Evolutionary conservation across 2,329 filamentous ascomycete genomes (phyloP), one percentile per base, ranked within the genome.

Genomic region (Fusarium subglutinans): DNA sequence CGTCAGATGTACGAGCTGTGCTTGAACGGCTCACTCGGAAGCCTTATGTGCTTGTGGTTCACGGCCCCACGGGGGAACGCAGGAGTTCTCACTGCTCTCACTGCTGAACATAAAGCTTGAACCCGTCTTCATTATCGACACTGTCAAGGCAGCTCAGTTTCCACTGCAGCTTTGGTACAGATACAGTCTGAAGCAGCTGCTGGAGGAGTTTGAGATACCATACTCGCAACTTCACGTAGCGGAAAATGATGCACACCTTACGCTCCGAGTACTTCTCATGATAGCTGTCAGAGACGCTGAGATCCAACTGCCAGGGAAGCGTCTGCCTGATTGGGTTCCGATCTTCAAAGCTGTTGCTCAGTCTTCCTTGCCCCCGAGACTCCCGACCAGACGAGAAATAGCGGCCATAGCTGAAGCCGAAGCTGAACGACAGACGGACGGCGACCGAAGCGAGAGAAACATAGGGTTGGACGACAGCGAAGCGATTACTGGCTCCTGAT

Each of bases 171-270:
- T 53, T 1, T 53, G 30, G 48, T 35, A 53, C 17, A 37, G 30
- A 4, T 4, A 35, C 17, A 26, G 17, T 12, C 6, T 24, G 1
- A 53, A 53, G n/a, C 30, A 53, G 5, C 17, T 53, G 3, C 8
- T 53, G 0, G 48, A 37, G 4, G 48, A 53, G 48, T 53, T 53
- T 0, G 0, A 53, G 9, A 15, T 53, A 15, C n/a, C 48, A 0
- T 53, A 35, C 48, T 4, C 17, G 8, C 6, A 51, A 2, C 56
- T 80, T 22, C 77, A 79, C 24, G 44, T 66, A 6, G 76, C 77
- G 9, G 76, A 77, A 3, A 81, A 80, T 28, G 76, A 79, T 53
- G 77, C 78, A 14, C 74, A 77, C 33, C 75, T 77, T 13, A 65
- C 55, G 8, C 71, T 79, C 15, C 70, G 70, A 50, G 72, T 59